Base-by-base conservation (phyloP, 306 rosid species). In the Acacia acuminata region DNA sequence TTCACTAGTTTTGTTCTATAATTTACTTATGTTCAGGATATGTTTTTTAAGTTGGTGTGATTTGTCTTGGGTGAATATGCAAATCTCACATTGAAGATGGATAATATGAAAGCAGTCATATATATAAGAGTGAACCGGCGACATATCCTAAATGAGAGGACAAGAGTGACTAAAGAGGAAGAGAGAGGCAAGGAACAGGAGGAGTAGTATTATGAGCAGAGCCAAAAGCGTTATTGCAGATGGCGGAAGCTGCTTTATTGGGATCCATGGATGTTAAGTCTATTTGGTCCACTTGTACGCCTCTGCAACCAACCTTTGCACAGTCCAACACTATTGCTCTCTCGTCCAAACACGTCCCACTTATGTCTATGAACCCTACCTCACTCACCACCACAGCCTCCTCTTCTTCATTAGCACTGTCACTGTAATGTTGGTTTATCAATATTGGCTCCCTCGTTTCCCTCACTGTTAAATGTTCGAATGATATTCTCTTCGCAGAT, bases 351-450 rank as follows among this genome's bases (percentile, higher is more conserved):
- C 71, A 36, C 58, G 87, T 80, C 56, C 89, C 89, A 14, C 65
- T 10, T 7, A 86, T 74, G 68, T 83, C 71, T n/a, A 22, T 83
- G 42, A 83, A 83, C 75, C 76, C 68, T 4, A 86, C 50, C 15
- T 86, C 32, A 56, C 83, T 86, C 71, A 86, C 83, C 66, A 73
- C 67, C 17, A 80, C 1, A 47, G 87, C 89, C 0, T 47, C 60
- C 0, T 45, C 24, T 14, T 32, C 36, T 32, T 36, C 7, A 36
- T 5, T 4, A 36, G 6, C 7, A 36, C 20, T 42, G 17, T 3
- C 8, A 64, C 30, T 53, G 84, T 86, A 86, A 83, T 83, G 86
- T 13, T 86, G 89, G 58, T 80, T 25, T 14, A 86, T 55, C 2
- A 6, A 19, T 5, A 82, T 14, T 2, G 86, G 72, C 16, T 61